Evolutionary conservation across 1,284 basidiomycete genomes (phyloP).

Genomic region (Rhodofomes roseus): DNA sequence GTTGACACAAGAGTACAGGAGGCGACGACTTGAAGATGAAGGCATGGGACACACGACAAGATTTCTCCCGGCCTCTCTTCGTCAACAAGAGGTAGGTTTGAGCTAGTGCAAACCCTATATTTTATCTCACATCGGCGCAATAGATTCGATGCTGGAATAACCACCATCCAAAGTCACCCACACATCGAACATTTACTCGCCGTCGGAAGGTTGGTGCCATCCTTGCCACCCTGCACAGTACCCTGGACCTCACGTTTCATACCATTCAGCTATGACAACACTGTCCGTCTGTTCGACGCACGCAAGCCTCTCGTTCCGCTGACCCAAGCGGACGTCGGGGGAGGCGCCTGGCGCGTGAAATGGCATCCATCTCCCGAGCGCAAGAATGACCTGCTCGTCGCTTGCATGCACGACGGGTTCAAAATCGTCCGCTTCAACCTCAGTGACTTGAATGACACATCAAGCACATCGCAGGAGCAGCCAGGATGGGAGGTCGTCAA

Average conservation of each 20-base stretch:
- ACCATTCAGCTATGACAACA: constrained; percentile 75
- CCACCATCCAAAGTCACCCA: constrained; percentile 85
- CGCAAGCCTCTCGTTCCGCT: constrained; percentile 67
- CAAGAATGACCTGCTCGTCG: constrained; percentile 75
- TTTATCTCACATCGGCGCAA: neutral
- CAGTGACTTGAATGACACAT: constrained; percentile 9
- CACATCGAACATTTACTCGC: constrained; percentile 79
- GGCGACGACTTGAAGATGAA: constrained; percentile 93
- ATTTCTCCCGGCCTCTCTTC: constrained; percentile 58
- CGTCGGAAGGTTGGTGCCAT: constrained; percentile 78
- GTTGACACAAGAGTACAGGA: constrained; percentile 44
- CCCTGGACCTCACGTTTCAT: neutral
- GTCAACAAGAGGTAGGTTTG: constrained; percentile 64
- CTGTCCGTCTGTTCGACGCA: constrained; percentile 81
- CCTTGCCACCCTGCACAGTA: neutral
- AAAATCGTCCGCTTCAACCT: constrained; percentile 64
- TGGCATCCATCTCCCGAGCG: constrained; percentile 80
- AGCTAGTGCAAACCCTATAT: neutral
- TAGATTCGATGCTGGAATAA: constrained; percentile 92
- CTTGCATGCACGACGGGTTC: constrained; percentile 97
- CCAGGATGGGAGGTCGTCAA: constrained; percentile 47
- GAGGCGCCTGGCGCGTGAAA: constrained; percentile 94
- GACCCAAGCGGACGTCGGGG: constrained; percentile 68
- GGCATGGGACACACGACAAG: constrained; percentile 86
- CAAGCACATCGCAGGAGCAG: constrained; percentile 7